Percentiles rank a stretch among this genome's conserved stretches.
phyloP scores from a whole-genome alignment of 805 yeast species.

The Metschnikowia gelsemii region DNA sequence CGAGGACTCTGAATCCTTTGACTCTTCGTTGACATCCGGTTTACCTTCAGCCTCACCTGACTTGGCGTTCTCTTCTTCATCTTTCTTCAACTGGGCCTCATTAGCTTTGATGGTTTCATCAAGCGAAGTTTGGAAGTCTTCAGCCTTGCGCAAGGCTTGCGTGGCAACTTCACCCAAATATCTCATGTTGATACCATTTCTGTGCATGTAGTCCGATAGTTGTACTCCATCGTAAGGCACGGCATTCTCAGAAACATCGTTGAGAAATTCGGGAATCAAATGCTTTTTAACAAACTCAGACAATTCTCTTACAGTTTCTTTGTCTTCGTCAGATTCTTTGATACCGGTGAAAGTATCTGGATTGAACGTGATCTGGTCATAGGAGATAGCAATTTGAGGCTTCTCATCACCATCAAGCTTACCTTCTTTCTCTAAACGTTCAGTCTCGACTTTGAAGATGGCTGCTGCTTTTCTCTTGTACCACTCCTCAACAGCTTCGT shows the following conservation, averaged over 20 bases:
- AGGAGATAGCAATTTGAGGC: conserved; percentile 52
- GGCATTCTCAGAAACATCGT: conserved; percentile 51
- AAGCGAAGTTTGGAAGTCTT: conserved; percentile 13
- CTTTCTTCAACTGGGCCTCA: conserved; percentile 25
- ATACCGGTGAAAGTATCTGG: conserved; percentile 69
- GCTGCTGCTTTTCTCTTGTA: conserved; percentile 67
- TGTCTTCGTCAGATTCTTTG: conserved; percentile 48
- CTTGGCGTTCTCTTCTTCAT: conserved; percentile 19
- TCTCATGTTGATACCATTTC: conserved; percentile 82
- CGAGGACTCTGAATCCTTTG: conserved; percentile 26
- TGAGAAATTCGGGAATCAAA: conserved; percentile 63
- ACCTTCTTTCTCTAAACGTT: conserved; percentile 39
- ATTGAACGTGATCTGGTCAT: conserved; percentile 59
- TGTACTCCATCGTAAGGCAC: conserved; percentile 84
- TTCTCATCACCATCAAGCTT: conserved; percentile 39
- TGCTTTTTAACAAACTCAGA: conserved; percentile 59
- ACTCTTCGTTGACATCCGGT: conserved; percentile 12
- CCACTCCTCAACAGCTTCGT: conserved; percentile 91
- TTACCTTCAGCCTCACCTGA: not conserved
- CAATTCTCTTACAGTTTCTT: conserved; percentile 64
- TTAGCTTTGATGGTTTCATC: conserved; percentile 27
- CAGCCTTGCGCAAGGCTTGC: conserved; percentile 25
- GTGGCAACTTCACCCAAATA: conserved; percentile 69
- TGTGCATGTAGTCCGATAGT: conserved; percentile 66
- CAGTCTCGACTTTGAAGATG: conserved; percentile 50